These are phyloP conservation scores for Trypanosoma rangeli DNA, from an alignment of 208 protist species.

Conservation along the genomic window DNA sequence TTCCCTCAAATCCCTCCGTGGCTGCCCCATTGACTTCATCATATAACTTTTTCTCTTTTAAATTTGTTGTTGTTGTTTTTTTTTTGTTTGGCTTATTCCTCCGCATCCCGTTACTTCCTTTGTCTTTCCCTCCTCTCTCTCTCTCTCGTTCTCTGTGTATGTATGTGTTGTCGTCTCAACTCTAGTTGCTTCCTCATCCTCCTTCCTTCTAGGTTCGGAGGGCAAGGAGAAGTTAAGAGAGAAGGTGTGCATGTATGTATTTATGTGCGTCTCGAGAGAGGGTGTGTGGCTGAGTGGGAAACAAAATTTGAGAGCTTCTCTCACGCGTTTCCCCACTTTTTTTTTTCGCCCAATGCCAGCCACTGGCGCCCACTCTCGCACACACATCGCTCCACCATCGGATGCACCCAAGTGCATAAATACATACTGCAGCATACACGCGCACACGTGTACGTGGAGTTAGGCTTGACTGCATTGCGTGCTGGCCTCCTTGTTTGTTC, in stretches of 20 bases:
- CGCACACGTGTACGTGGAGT: background rate
- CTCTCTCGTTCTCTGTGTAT: background rate
- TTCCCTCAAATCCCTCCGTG: too few relatives aligned
- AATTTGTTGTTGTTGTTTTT: background rate
- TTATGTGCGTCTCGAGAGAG: background rate
- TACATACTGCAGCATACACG: background rate
- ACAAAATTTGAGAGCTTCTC: background rate
- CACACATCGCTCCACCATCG: background rate
- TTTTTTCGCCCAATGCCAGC: background rate
- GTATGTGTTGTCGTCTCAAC: background rate
- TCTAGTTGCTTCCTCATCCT: background rate
- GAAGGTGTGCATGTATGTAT: background rate
- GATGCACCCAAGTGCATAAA: conserved; percentile 4
- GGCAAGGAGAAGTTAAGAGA: background rate
- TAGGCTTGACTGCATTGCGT: background rate
- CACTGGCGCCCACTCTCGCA: background rate
- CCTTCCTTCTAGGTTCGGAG: background rate
- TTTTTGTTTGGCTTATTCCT: background rate
- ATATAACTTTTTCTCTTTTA: background rate
- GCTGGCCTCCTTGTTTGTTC: background rate
- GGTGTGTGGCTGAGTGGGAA: background rate
- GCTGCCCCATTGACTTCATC: background rate
- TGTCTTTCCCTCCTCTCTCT: background rate
- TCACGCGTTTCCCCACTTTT: background rate
- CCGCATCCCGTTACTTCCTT: background rate